Evolutionary conservation across 108 stramenopile genomes (phyloP).

Genomic region (Chaetoceros muelleri): DNA sequence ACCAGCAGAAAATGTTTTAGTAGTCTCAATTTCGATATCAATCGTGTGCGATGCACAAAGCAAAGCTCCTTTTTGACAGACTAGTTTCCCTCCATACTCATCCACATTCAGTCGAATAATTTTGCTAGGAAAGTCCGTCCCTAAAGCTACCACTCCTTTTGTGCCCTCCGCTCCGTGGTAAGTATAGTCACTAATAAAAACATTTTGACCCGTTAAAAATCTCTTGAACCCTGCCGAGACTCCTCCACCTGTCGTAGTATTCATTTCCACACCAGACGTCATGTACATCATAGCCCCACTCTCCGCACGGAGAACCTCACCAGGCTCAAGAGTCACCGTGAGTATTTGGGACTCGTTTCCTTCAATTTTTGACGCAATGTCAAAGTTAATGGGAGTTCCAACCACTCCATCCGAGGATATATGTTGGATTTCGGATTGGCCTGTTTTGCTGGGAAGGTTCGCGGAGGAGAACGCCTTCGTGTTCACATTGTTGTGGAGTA

Average conservation of each 20-base stretch:
- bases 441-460: neutral
- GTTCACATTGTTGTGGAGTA: too few relatives aligned
- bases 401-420: slow-evolving; percentile 50
- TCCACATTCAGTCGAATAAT: slow-evolving; percentile 55
- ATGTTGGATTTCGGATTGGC: neutral
- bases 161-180: slow-evolving; percentile 29
- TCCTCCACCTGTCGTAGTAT: slow-evolving; percentile 64
- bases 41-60: slow-evolving; percentile 68
- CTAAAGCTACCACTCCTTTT: slow-evolving; percentile 58
- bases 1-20: slow-evolving; percentile 57
- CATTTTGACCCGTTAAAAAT: slow-evolving; percentile 76
- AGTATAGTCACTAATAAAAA: slow-evolving; percentile 78
- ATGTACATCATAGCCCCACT: slow-evolving; percentile 84
- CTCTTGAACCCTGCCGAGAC: slow-evolving; percentile 46
- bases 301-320: slow-evolving; percentile 80
- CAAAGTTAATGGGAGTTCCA: slow-evolving; percentile 79
- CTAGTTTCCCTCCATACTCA: slow-evolving; percentile 56
- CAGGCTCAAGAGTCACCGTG: slow-evolving; percentile 32
- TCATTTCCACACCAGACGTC: slow-evolving; percentile 64
- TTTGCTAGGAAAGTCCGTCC: slow-evolving; percentile 82
- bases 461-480: too few relatives aligned
- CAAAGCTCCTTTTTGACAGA: slow-evolving; percentile 78
- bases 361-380: slow-evolving; percentile 55
- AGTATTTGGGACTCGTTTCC: slow-evolving; percentile 78
- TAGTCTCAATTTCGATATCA: slow-evolving; percentile 72